These are phyloP conservation scores for Chenopodium berlandieri DNA, from an alignment of 148 eudicot species.

Conservation along the genomic window DNA sequence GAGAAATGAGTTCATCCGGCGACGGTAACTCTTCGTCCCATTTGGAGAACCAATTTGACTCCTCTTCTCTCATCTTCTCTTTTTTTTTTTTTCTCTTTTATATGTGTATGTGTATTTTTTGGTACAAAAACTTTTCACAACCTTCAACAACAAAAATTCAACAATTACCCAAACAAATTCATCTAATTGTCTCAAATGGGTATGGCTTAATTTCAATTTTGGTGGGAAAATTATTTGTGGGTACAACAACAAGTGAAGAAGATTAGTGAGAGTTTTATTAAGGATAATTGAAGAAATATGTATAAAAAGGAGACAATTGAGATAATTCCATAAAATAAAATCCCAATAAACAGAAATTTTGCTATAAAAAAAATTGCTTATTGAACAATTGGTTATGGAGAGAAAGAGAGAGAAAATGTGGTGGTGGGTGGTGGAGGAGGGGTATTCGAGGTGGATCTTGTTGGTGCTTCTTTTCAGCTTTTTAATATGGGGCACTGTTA, in stretches of 20 bases:
- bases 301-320: neutral
- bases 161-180: slow-evolving; percentile 27
- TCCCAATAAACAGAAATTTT: neutral
- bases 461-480: slow-evolving; percentile 42
- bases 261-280: neutral
- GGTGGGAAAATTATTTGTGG: slow-evolving; percentile 17
- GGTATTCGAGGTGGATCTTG: slow-evolving; percentile 97
- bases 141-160: slow-evolving; percentile 7
- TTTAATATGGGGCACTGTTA: slow-evolving; percentile 38
- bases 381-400: neutral
- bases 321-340: neutral
- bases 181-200: slow-evolving; percentile 19
- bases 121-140: too few species aligned
- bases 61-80: slow-evolving; percentile 65
- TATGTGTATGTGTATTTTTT: neutral
- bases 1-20: slow-evolving; percentile 78
- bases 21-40: slow-evolving; percentile 86
- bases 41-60: slow-evolving; percentile 81
- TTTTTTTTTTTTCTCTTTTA: neutral
- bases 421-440: slow-evolving; percentile 27
- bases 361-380: neutral
- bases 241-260: neutral
- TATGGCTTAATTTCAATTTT: slow-evolving; percentile 19
- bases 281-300: neutral
- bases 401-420: slow-evolving; percentile 9